Percentiles rank a stretch among this genome's conserved stretches.
phyloP scores from a whole-genome alignment of 768 basidiomycete genomes.

The Trametopsis cervina region DNA sequence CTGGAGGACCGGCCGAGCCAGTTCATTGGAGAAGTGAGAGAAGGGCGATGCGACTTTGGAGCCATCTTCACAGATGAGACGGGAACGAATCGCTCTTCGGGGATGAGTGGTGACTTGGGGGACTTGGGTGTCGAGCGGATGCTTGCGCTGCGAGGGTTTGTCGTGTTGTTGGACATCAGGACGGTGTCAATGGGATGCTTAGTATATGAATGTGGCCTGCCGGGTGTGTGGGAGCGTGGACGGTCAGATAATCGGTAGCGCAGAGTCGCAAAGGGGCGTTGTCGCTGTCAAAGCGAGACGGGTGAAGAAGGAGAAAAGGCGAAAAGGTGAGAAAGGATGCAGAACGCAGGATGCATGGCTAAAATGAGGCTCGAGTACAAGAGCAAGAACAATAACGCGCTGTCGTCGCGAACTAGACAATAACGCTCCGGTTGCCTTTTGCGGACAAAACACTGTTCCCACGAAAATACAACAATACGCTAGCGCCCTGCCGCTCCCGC shows the following conservation, averaged over 20 bases:
- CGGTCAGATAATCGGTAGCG: conserved; percentile 3
- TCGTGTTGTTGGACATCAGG: background rate
- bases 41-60: conserved; percentile 8
- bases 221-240: background rate
- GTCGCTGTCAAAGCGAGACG: conserved; percentile 12
- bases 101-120: conserved; percentile 3
- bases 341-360: background rate
- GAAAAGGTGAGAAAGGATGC: conserved; percentile 6
- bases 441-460: conserved; percentile 1
- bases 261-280: background rate
- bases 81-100: conserved; percentile 4
- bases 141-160: conserved; percentile 6
- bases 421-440: conserved; percentile 6
- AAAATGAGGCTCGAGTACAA: conserved; percentile 11
- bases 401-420: conserved; percentile 8
- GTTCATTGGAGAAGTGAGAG: conserved; percentile 14
- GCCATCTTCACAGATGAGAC: conserved; percentile 6
- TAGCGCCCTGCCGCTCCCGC: background rate
- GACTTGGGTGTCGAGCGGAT: background rate
- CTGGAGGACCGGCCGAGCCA: conserved; percentile 36
- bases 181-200: background rate
- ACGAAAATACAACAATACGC: no score
- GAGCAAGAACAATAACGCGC: conserved; percentile 10
- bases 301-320: conserved; percentile 2
- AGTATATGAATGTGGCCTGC: background rate